Evolutionary conservation across 495 filamentous ascomycete species (phyloP), one percentile per base, ranked within the genome.

Genomic region (Podospora australis): DNA sequence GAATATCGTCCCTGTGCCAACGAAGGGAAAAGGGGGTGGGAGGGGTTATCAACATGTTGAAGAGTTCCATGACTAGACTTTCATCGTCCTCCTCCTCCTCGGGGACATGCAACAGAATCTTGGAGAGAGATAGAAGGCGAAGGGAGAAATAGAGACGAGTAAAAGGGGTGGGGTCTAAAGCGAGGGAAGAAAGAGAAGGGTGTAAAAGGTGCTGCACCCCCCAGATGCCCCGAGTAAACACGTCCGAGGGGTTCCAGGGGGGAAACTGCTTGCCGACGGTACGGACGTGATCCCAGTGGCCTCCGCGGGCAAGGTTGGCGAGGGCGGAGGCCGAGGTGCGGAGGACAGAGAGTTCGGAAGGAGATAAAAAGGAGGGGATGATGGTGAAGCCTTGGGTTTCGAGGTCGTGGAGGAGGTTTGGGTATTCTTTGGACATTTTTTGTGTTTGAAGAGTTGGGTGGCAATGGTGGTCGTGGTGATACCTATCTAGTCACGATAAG

Each of bases 191-290:
- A 52, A 88, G 77, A 5, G 69, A 58, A 0, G 87, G 87, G 65
- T 92, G 82, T 46, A 92, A 66, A 1, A 92, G 78, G 64, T 89
- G 86, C 71, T 90, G 87, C 7, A 91, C 81, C 49, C 87, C 87
- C 87, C 87, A 92, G 66, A 92, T 88, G 17, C 85, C 86, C 0
- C 74, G 68, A 0, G 14, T 8, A 1, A 30, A 10, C 0, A 39
- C 48, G 1, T 50, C 26, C 9, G 71, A 55, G 29, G 69, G 66
- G 20, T 77, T 72, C 86, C 87, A 90, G 6, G 87, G 87, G 1
- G 87, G 87, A 71, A 92, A 92, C 64, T 90, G 87, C 58, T 90
- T 90, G 42, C 84, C 85, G 16, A 90, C 79, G 3, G 84, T 89
- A 58, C 87, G 82, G 65, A 92, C 78, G 70, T 85, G 75, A 11